Evolutionary conservation across 371 early-diverging fungal genomes (phyloP).

Genomic region (Mucor velutinosus): DNA sequence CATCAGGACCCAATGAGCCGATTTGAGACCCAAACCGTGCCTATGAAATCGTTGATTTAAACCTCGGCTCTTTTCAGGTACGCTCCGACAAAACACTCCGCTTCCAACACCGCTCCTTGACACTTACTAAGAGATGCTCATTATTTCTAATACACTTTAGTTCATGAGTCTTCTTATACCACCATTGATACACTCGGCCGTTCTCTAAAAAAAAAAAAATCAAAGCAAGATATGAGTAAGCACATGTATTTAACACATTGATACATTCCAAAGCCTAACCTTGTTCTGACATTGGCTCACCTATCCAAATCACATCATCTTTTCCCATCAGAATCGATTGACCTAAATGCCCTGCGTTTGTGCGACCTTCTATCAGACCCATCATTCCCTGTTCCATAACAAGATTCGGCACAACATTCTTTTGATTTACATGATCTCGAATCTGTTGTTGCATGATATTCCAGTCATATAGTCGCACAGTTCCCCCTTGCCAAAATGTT

Average conservation of each 20-base stretch:
- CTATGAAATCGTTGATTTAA: constrained; percentile 10
- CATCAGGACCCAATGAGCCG: constrained; percentile 17
- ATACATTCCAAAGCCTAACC: constrained; percentile 18
- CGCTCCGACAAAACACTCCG: neutral
- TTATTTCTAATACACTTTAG: constrained; percentile 28
- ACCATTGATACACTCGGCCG: constrained; percentile 42
- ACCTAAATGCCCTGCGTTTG: constrained; percentile 50
- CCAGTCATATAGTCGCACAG: constrained; percentile 40
- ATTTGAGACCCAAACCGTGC: constrained; percentile 47
- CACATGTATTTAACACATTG: neutral
- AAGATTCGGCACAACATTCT: neutral
- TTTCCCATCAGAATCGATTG: constrained; percentile 30
- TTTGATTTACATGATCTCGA: neutral
- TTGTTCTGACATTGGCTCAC: constrained; percentile 50
- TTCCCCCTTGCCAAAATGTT: constrained; percentile 48
- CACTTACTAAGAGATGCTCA: constrained; percentile 11
- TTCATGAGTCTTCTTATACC: neutral
- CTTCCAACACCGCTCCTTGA: neutral
- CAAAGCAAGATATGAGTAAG: neutral
- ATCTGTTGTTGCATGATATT: neutral
- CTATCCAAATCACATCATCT: constrained; percentile 39
- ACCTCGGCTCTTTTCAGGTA: constrained; percentile 10
- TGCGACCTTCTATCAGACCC: constrained; percentile 27
- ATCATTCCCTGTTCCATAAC: constrained; percentile 22
- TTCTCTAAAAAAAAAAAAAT: constrained; percentile 21